Evolutionary conservation across 2,329 filamentous ascomycete species (phyloP).

Genomic region (Fusarium musae): DNA sequence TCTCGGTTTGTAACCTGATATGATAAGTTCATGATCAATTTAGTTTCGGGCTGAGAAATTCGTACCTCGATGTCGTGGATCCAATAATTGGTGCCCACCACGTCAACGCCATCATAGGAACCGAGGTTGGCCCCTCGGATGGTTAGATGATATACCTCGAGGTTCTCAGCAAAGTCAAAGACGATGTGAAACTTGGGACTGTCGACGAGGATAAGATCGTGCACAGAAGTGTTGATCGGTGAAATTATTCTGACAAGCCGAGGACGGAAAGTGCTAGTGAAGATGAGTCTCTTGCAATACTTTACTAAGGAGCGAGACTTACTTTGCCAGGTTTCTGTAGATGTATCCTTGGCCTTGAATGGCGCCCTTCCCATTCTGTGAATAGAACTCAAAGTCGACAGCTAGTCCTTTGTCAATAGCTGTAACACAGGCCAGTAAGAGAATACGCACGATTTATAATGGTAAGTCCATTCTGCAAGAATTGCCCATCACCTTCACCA

Average conservation of each 20-base stretch:
- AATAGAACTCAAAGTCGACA: background rate
- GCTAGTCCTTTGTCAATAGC: background rate
- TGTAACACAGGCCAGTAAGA: background rate
- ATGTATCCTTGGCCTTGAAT: background rate
- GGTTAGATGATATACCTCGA: background rate
- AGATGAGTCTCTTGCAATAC: background rate
- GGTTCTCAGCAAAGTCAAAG: background rate
- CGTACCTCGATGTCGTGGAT: background rate
- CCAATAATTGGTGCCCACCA: slow-evolving; percentile 1
- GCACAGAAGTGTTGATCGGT: background rate
- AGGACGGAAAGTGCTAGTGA: background rate
- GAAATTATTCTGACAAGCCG: background rate
- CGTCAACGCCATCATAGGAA: background rate
- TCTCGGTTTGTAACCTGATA: background rate
- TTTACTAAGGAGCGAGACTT: too few species aligned
- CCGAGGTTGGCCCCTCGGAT: background rate
- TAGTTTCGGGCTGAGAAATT: rapidly evolving
- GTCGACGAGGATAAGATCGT: background rate
- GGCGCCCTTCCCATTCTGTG: background rate
- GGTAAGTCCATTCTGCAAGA: background rate
- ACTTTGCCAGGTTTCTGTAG: background rate
- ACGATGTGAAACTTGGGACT: background rate
- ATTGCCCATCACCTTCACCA: background rate
- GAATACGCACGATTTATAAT: background rate
- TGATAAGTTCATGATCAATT: background rate